Base-by-base conservation (phyloP, 2,329 filamentous ascomycete species). In the Cordyceps cicadae region DNA sequence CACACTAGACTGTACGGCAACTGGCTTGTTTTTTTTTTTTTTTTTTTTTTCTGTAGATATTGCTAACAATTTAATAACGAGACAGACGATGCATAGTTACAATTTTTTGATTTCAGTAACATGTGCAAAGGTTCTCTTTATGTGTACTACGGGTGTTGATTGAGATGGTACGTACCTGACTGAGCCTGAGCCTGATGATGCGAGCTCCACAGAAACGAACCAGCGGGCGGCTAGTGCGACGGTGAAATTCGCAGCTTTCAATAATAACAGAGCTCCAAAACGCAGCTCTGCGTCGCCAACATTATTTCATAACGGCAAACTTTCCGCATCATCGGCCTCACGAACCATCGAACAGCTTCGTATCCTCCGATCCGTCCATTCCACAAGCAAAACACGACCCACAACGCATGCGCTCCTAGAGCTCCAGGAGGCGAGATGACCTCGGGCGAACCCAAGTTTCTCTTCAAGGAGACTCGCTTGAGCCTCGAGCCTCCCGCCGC, bases 381-480 rank as follows among this genome's bases (percentile, higher is more conserved):
- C 14, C 15, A 34, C 5, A 50, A 12, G 21, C 24, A 12, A 55
- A 21, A 15, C 21, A 51, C 37, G 21, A 37, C 34, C 11, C 34
- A 37, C 34, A 37, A 37, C 59, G 34, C 29, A 55, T 60, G 51
- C 52, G 41, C 51, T 49, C 34, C 29, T 54, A 55, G 45, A 55
- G 59, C 51, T 50, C 34, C 59, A 50, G 87, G 85, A 81, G 78
- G 80, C 79, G 83, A 79, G 71, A 90, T 90, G 87, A 84, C 82
- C 69, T 78, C 79, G 68, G 74, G 78, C 70, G 81, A 82, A 70
- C 80, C 83, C 66, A 81, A 82, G 65, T 87, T 84, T 75, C 80
- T 90, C 75, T 94, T 89, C 80, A 92, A 92, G 79, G 91, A 95
- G 81, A 91, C 89, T 73, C 87, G 89, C 72, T 79, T 96, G 74